Conservation (phyloP, 306 rosid species). For the Trichosanthes cucumerina region DNA sequence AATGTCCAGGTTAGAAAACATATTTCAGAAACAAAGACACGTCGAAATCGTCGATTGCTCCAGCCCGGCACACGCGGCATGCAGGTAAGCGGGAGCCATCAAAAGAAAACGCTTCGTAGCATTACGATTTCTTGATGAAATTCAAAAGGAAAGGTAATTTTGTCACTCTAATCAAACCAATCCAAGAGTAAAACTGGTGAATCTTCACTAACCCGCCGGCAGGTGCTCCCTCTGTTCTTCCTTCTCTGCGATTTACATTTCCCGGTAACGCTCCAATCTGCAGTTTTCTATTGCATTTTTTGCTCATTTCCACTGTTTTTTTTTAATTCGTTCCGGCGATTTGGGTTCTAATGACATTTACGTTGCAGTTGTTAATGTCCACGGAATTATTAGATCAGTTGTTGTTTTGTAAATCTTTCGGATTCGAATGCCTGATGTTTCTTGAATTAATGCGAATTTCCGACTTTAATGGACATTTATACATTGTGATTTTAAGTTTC, state of each 20-base stretch:
- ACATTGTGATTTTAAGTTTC: slow-evolving; percentile 2
- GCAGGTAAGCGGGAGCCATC: slow-evolving; percentile 7
- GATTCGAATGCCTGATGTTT: background rate
- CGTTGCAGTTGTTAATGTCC: background rate
- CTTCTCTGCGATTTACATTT: background rate
- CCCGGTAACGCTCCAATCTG: background rate
- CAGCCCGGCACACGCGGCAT: background rate
- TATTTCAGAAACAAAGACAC: background rate
- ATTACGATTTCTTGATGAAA: background rate
- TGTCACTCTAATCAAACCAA: slow-evolving; percentile 10
- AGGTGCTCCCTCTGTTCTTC: slow-evolving; percentile 4
- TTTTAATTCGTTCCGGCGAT: background rate
- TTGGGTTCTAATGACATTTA: background rate
- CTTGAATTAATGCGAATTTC: background rate
- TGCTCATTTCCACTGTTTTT: background rate
- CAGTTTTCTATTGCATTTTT: background rate
- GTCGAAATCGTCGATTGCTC: background rate
- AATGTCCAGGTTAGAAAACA: background rate
- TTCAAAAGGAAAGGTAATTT: slow-evolving; percentile 15
- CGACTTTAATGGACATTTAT: background rate
- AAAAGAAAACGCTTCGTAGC: background rate
- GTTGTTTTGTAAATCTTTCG: background rate
- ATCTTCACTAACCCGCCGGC: background rate
- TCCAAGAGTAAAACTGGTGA: background rate
- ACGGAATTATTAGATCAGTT: background rate